Evolutionary conservation across 2,329 filamentous ascomycete genomes (phyloP).

Genomic region (Neofusicoccum parvum): DNA sequence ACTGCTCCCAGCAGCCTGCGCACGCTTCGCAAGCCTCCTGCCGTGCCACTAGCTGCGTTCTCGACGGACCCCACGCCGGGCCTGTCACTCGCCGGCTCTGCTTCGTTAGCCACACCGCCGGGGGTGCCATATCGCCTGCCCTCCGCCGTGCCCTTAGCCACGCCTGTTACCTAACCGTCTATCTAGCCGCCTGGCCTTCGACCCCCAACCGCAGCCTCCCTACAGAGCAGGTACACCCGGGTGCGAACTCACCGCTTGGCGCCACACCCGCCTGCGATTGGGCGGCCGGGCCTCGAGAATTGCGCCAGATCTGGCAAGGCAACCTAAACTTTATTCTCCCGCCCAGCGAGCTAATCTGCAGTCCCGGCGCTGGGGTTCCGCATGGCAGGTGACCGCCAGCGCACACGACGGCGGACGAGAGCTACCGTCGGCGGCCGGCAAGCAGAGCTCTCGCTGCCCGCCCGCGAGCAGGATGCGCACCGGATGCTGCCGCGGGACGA

Average conservation of each 20-base stretch:
- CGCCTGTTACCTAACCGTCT: not conserved
- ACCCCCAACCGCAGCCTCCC: conserved; percentile 5
- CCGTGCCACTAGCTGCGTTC: not conserved
- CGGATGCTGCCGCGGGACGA: not conserved
- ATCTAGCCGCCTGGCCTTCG: not conserved
- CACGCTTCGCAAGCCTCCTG: not conserved
- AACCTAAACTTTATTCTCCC: not conserved
- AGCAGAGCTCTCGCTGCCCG: not conserved
- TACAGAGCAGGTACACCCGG: not conserved
- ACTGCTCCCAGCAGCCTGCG: not conserved
- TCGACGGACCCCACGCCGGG: not conserved
- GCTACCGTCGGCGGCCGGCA: not conserved
- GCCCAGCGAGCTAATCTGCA: conserved; percentile 3
- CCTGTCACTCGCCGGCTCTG: not conserved
- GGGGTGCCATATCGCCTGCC: not conserved
- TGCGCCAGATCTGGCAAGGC: conserved; percentile 1
- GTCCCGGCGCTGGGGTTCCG: conserved; percentile 2
- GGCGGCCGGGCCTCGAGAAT: not conserved
- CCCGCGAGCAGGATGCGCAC: not conserved
- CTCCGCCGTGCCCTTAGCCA: not conserved
- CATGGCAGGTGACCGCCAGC: conserved; percentile 7
- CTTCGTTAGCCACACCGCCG: not conserved
- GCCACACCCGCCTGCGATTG: not conserved
- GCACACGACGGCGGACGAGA: not conserved
- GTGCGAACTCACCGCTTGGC: conserved; percentile 10